phyloP scores from a whole-genome alignment of 2,329 filamentous ascomycete genomes.

The Aspergillus nomiae region DNA sequence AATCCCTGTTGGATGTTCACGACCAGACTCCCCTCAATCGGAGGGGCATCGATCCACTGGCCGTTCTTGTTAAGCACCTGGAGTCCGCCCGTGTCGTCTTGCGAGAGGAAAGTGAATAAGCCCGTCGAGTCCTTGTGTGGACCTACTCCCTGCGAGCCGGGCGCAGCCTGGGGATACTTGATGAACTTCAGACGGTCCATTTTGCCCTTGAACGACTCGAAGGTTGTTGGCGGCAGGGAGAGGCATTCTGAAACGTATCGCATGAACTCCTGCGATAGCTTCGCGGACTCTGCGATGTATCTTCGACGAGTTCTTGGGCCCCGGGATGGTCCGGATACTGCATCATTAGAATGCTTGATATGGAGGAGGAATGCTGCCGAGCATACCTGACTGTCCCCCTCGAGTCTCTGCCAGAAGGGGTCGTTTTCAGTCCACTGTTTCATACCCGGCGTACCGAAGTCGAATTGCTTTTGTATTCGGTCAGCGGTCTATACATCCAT shows the following conservation, averaged over 20 bases:
- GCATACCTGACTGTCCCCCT: slow-evolving; percentile 32
- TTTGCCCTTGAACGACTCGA: slow-evolving; percentile 49
- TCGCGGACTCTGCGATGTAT: slow-evolving; percentile 55
- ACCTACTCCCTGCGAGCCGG: slow-evolving; percentile 55
- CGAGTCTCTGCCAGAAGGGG: slow-evolving; percentile 44
- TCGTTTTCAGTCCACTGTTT: slow-evolving; percentile 42
- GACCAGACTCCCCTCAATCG: slow-evolving; percentile 47
- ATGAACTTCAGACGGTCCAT: slow-evolving; percentile 60
- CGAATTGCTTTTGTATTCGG: slow-evolving; percentile 46
- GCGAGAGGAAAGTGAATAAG: slow-evolving; percentile 44
- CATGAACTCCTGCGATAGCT: slow-evolving; percentile 55
- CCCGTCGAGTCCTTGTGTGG: slow-evolving; percentile 60
- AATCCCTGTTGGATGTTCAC: slow-evolving; percentile 57
- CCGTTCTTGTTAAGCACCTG: slow-evolving; percentile 51
- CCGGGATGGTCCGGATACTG: slow-evolving; percentile 31
- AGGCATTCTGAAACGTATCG: slow-evolving; percentile 58
- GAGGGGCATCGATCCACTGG: slow-evolving; percentile 48
- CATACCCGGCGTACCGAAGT: slow-evolving; percentile 36
- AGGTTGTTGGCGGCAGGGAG: slow-evolving; percentile 50
- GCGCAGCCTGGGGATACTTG: slow-evolving; percentile 51
- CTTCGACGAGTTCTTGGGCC: slow-evolving; percentile 38
- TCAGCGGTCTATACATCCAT: background rate
- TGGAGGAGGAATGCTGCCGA: too few relatives aligned
- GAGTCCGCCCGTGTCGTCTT: slow-evolving; percentile 48
- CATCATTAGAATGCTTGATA: background rate